Evolutionary conservation across 202 grass and related monocot genomes (phyloP).

Genomic region (Schoenoplectus tabernaemontani): DNA sequence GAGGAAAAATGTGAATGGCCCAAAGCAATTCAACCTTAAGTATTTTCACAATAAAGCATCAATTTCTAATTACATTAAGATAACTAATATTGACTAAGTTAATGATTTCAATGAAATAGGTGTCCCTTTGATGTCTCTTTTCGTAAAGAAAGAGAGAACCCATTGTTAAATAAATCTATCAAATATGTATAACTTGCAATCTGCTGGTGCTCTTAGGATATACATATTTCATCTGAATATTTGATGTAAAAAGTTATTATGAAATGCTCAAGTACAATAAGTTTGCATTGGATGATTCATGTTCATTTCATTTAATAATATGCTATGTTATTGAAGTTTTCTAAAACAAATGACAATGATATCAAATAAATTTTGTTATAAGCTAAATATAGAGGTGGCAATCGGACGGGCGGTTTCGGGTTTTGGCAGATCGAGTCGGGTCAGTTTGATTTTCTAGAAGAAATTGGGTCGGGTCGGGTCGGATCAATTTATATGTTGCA

Average conservation of each 20-base stretch:
- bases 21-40: neutral
- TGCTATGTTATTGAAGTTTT: neutral
- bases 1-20: neutral
- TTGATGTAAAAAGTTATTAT: neutral
- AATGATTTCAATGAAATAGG: too few species aligned
- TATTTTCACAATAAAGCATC: neutral
- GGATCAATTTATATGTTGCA: too few species aligned
- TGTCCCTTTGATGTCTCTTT: too few species aligned
- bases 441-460: too few species aligned
- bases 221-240: neutral
- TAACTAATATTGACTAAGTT: neutral
- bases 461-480: too few species aligned
- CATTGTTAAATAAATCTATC: neutral
- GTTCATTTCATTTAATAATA: neutral
- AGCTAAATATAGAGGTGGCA: too few species aligned
- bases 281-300: neutral
- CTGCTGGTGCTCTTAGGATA: neutral
- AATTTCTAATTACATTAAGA: neutral
- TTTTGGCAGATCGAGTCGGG: too few species aligned
- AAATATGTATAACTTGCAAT: constrained; percentile 15
- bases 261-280: neutral
- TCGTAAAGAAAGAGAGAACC: too few species aligned
- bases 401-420: too few species aligned
- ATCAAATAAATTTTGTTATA: neutral
- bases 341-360: neutral